Evolutionary conservation across 2,329 filamentous ascomycete species (phyloP).

Genomic region (Fusarium sororula): DNA sequence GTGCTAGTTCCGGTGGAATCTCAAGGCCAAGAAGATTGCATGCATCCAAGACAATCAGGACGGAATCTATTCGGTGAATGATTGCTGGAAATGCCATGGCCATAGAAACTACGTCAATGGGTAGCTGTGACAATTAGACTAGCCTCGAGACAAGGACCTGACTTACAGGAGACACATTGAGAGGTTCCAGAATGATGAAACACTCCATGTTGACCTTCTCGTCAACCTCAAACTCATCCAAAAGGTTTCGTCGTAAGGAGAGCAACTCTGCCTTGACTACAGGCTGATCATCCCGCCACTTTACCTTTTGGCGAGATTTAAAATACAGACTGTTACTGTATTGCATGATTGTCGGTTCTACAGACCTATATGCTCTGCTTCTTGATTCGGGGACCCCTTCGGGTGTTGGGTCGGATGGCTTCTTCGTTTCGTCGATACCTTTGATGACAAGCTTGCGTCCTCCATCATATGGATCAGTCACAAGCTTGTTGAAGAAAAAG

Average conservation of each 20-base stretch:
- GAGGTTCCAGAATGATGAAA: constrained; percentile 79
- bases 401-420: constrained; percentile 72
- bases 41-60: constrained; percentile 81
- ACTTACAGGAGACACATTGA: constrained; percentile 79
- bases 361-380: constrained; percentile 54
- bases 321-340: constrained; percentile 83
- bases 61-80: constrained; percentile 83
- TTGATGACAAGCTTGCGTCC: constrained; percentile 68
- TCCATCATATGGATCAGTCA: constrained; percentile 69
- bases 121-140: constrained; percentile 60
- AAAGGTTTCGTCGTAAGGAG: constrained; percentile 80
- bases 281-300: constrained; percentile 75
- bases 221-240: constrained; percentile 73
- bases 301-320: constrained; percentile 60
- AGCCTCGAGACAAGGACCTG: rapidly evolving
- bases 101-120: constrained; percentile 74
- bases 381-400: constrained; percentile 58
- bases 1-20: constrained; percentile 73
- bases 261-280: constrained; percentile 81
- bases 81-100: constrained; percentile 83
- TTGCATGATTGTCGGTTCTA: constrained; percentile 74
- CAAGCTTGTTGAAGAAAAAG: constrained; percentile 63
- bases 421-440: constrained; percentile 65
- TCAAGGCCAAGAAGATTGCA: constrained; percentile 71
- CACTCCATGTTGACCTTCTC: constrained; percentile 58